phyloP scores from a whole-genome alignment of 2,329 filamentous ascomycete species.

The Fusarium coffeatum region DNA sequence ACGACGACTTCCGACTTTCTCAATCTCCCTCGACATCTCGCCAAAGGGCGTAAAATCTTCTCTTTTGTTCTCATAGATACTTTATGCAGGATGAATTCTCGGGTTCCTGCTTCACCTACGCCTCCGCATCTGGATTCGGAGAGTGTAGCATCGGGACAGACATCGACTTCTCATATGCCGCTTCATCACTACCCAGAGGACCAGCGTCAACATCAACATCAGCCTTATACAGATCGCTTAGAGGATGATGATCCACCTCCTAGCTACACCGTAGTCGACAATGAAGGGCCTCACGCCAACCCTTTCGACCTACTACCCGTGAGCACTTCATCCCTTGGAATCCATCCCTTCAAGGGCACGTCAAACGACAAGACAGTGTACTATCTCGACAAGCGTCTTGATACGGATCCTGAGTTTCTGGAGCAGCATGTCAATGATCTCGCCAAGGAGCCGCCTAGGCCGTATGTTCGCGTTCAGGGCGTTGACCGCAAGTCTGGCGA shows the following conservation, averaged over 20 bases:
- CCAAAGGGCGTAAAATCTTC: conserved; percentile 8
- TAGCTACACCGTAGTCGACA: conserved; percentile 37
- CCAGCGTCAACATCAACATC: conserved; percentile 7
- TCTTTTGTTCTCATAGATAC: not conserved
- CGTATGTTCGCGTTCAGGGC: conserved; percentile 64
- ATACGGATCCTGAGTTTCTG: conserved; percentile 58
- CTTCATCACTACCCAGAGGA: conserved; percentile 40
- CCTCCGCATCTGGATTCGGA: conserved; percentile 25
- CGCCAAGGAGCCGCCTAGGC: conserved; percentile 63
- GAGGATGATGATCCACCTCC: conserved; percentile 34
- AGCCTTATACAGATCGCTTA: conserved; percentile 26
- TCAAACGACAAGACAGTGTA: conserved; percentile 51
- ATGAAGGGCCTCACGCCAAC: conserved; percentile 29
- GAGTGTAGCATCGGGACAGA: conserved; percentile 28
- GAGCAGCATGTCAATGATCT: conserved; percentile 58
- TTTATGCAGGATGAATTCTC: conserved; percentile 20
- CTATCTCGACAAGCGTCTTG: conserved; percentile 60
- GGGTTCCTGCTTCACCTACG: conserved; percentile 17
- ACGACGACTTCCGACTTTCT: conserved; percentile 17
- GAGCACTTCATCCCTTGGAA: conserved; percentile 30
- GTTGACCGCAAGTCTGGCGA: conserved; percentile 61
- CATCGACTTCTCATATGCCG: conserved; percentile 34
- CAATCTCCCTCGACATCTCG: conserved; percentile 5
- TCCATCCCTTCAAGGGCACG: conserved; percentile 50
- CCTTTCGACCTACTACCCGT: conserved; percentile 28